Evolutionary conservation across 2,329 filamentous ascomycete species (phyloP).

Genomic region (Aspergillus arachidicola): DNA sequence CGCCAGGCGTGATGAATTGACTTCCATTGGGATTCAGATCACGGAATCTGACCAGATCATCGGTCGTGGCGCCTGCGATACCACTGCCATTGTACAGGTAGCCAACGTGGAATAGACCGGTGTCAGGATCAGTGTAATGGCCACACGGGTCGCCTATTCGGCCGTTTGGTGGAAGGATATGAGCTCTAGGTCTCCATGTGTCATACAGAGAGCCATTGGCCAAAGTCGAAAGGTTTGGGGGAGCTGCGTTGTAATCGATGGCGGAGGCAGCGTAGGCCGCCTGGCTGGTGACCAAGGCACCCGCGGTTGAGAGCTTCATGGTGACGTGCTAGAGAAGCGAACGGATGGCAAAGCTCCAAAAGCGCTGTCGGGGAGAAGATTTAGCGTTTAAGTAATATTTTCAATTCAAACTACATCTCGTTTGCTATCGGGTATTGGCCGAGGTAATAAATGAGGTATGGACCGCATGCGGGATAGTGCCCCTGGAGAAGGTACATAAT

Average conservation of each 20-base stretch:
- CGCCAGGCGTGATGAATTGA: slow-evolving; percentile 15
- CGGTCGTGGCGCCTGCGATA: slow-evolving; percentile 20
- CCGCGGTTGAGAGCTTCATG: slow-evolving; percentile 3
- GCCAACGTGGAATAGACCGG: slow-evolving; percentile 23
- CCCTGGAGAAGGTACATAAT: slow-evolving; percentile 2
- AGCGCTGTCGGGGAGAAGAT: neutral
- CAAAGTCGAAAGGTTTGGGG: slow-evolving; percentile 20
- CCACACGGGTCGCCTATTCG: slow-evolving; percentile 22
- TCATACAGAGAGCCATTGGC: slow-evolving; percentile 18
- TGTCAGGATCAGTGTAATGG: slow-evolving; percentile 22
- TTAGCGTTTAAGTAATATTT: neutral
- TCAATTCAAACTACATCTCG: neutral
- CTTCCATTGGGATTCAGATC: slow-evolving; percentile 17
- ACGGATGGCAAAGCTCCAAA: neutral
- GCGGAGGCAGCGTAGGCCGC: neutral
- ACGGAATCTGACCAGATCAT: slow-evolving; percentile 18
- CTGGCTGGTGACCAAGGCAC: neutral
- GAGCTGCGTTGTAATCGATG: slow-evolving; percentile 15
- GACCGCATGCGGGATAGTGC: neutral
- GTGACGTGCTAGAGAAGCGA: neutral
- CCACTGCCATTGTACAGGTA: slow-evolving; percentile 18
- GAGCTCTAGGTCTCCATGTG: slow-evolving; percentile 22
- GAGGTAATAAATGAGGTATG: neutral
- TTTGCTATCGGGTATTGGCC: neutral
- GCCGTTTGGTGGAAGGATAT: slow-evolving; percentile 20